These are phyloP conservation scores for Musa schizocarpa DNA, from an alignment of 176 grass and related monocot species.

Conservation along the genomic window DNA sequence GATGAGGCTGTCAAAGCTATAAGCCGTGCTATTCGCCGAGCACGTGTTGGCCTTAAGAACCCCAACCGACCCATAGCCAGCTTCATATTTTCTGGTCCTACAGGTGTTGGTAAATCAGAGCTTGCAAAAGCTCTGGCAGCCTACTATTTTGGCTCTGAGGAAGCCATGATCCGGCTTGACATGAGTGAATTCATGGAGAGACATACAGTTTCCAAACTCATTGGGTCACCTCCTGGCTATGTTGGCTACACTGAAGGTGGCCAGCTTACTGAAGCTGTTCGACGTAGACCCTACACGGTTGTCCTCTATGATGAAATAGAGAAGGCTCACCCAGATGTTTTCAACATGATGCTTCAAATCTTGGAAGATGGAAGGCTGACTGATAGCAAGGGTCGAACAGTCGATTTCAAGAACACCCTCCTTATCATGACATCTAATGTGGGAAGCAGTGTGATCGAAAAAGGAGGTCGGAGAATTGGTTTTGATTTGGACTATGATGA, in stretches of 20 bases:
- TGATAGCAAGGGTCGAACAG: constrained; percentile 3
- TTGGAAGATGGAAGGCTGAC: constrained; percentile 11
- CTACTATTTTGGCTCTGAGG: constrained; percentile 6
- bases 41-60: constrained; percentile 5
- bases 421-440: constrained; percentile 17
- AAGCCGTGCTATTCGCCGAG: constrained; percentile 1
- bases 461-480: constrained; percentile 1
- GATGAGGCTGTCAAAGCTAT: constrained; percentile 3
- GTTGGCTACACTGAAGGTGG: constrained; percentile 11
- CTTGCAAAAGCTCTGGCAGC: neutral
- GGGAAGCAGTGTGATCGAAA: constrained; percentile 14
- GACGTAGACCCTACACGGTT: neutral
- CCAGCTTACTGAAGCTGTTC: constrained; percentile 7
- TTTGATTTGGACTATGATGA: neutral
- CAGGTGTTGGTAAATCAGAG: constrained; percentile 9
- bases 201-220: constrained; percentile 4
- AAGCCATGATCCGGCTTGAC: constrained; percentile 3
- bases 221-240: constrained; percentile 12
- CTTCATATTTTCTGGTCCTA: constrained; percentile 8
- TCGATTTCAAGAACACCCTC: constrained; percentile 14
- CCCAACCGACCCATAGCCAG: constrained; percentile 7
- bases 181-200: constrained; percentile 11
- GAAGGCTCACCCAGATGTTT: constrained; percentile 9
- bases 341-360: constrained; percentile 14
- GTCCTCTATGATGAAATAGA: constrained; percentile 6